Evolutionary conservation across 441 rosid species (phyloP), one percentile per base, ranked within the genome.

Genomic region (Pelargonium fulgidum): DNA sequence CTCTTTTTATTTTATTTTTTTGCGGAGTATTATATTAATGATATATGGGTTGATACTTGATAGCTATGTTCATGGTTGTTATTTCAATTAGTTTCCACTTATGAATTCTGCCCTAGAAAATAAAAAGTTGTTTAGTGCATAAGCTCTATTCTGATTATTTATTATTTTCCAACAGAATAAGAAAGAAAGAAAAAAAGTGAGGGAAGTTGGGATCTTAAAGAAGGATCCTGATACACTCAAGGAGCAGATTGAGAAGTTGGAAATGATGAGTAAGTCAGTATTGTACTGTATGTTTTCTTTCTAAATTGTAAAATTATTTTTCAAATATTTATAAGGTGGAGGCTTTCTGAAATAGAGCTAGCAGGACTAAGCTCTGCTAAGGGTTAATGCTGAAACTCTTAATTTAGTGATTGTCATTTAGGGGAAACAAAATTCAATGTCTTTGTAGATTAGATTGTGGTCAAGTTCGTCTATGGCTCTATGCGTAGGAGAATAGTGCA

Each of bases 151-250:
- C n/a, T n/a, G n/a, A n/a, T n/a, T n/a, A n/a, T n/a, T n/a, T n/a
- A n/a, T n/a, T n/a, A n/a, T 65, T 68, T 13, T 70, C 70, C 61
- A 42, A 77, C 93, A 91, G 97, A 93, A 91, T 81, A 93, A 93
- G 87, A 93, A 89, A 71, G 99, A 93, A 76, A 85, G 97, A 42
- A 89, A 93, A 84, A 93, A 93, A 83, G 99, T 93, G 76, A 88
- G 99, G 77, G 99, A 93, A 76, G 99, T 91, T 58, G 99, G 99
- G 45, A 89, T 93, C 75, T 75, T 91, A 84, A 93, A 93, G 84
- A 93, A 93, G 81, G 99, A 93, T 77, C 99, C 97, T 0, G 95
- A 85, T n/a, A 79, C 79, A 62, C 86, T 93, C 64, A 86, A 64
- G 85, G 99, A 93, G 39, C 97, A 93, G 80, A 93, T 93, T 73